Conservation (phyloP, 495 filamentous ascomycete species). For the Amniculicola lignicola region DNA sequence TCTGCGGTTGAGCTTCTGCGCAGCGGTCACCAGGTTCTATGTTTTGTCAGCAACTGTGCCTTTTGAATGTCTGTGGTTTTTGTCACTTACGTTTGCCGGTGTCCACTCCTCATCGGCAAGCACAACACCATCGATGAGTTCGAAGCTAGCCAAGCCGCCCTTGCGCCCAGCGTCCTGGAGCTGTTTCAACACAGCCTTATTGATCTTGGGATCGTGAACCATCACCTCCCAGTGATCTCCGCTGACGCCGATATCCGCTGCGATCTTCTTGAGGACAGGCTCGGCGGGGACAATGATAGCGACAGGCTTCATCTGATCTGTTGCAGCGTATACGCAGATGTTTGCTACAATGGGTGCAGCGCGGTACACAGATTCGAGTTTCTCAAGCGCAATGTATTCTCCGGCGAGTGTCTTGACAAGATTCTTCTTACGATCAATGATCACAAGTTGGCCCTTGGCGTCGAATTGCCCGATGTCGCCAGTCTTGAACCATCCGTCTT, state of each 20-base stretch:
- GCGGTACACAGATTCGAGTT: constrained; percentile 94
- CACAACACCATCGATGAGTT: constrained; percentile 90
- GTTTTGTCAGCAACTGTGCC: constrained; percentile 32
- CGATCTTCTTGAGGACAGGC: constrained; percentile 78
- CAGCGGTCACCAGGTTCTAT: constrained; percentile 64
- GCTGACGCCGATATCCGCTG: constrained; percentile 64
- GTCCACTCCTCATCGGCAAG: constrained; percentile 97
- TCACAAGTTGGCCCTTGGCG: constrained; percentile 70
- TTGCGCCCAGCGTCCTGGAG: constrained; percentile 71
- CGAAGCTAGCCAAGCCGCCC: constrained; percentile 77
- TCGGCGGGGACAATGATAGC: constrained; percentile 94
- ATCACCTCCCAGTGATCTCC: constrained; percentile 73
- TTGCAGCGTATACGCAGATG: constrained; percentile 89
- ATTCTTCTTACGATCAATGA: constrained; percentile 99
- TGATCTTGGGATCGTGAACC: constrained; percentile 79
- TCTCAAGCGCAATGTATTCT: constrained; percentile 98
- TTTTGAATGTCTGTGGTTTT: neutral
- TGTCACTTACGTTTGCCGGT: constrained; percentile 81
- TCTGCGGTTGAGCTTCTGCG: constrained; percentile 75
- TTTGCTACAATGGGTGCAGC: constrained; percentile 81
- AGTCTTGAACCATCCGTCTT: constrained; percentile 93
- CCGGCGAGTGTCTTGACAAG: constrained; percentile 92
- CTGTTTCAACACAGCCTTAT: constrained; percentile 73
- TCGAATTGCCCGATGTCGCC: constrained; percentile 94
- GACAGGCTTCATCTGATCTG: constrained; percentile 76